A percentile compares a stretch with the other conserved stretches of the same genome.
Evolutionary conservation across 352 stramenopile genomes (phyloP).

Genomic region (Globisporangium uncinulatum): DNA sequence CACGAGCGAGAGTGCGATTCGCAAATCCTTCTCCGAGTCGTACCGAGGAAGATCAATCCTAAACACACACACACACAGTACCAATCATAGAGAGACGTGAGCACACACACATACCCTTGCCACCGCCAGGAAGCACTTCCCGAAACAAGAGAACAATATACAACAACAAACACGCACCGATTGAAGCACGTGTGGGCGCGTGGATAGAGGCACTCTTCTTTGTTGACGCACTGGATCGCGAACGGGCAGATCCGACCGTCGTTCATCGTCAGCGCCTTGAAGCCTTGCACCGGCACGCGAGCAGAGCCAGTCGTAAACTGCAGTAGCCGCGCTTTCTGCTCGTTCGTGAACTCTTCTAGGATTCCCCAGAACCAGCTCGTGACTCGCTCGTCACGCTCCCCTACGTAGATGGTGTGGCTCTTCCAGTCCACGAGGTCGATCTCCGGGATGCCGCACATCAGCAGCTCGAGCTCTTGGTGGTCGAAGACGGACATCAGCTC

Average conservation of each 20-base stretch:
- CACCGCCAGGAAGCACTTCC: not conserved
- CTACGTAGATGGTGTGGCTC: conserved; percentile 95
- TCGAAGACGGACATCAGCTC: conserved; percentile 96
- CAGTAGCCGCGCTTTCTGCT: conserved; percentile 94
- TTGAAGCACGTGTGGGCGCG: conserved; percentile 86
- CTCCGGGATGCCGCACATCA: conserved; percentile 97
- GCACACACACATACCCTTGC: not conserved
- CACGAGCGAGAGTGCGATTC: conserved; percentile 73
- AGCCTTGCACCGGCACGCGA: conserved; percentile 89
- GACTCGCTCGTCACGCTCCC: conserved; percentile 80
- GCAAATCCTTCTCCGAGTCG: conserved; percentile 67
- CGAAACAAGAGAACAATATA: conserved; percentile 9
- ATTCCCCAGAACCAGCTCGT: conserved; percentile 98
- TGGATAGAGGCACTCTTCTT: conserved; percentile 78
- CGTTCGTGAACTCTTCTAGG: conserved; percentile 90
- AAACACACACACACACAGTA: conserved; percentile 9
- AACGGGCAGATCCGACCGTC: conserved; percentile 85
- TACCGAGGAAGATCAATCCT: conserved; percentile 80
- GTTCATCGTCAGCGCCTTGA: conserved; percentile 87
- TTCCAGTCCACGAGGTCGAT: conserved; percentile 97
- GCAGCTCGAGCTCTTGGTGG: conserved; percentile 95
- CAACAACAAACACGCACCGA: conserved; percentile 24
- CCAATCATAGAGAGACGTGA: conserved; percentile 1
- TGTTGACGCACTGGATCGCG: conserved; percentile 79
- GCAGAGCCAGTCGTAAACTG: conserved; percentile 97